Conservation (phyloP, 2,329 filamentous ascomycete genomes). For the Neofusicoccum laricinum region DNA sequence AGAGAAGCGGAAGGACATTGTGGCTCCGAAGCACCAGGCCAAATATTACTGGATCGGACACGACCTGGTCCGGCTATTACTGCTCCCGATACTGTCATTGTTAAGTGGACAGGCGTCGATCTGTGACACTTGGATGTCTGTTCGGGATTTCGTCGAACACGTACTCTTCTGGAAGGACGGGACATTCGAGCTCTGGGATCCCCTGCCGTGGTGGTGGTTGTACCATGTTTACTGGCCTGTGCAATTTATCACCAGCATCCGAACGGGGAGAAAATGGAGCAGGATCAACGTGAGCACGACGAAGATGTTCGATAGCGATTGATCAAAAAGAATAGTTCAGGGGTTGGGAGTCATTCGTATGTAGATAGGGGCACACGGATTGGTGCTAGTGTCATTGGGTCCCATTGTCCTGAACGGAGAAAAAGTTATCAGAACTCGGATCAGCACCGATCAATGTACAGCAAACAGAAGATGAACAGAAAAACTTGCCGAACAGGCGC, state of each 20-base stretch:
- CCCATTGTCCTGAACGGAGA: neutral
- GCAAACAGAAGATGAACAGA: neutral
- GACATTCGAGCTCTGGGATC: conserved; percentile 49
- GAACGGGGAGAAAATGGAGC: conserved; percentile 55
- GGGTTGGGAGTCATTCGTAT: neutral
- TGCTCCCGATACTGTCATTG: conserved; percentile 29
- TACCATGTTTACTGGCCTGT: conserved; percentile 55
- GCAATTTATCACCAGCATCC: conserved; percentile 49
- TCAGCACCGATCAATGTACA: neutral
- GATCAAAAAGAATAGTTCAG: no score
- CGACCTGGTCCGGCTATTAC: conserved; percentile 56
- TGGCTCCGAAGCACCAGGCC: conserved; percentile 22
- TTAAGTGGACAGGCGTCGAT: conserved; percentile 10
- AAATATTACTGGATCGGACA: conserved; percentile 66
- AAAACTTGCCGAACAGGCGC: neutral
- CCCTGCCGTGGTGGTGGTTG: conserved; percentile 49
- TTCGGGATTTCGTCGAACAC: conserved; percentile 38
- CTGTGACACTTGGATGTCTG: conserved; percentile 18
- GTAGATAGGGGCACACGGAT: neutral
- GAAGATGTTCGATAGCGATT: conserved; percentile 50
- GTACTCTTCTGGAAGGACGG: conserved; percentile 49
- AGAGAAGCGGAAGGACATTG: conserved; percentile 18
- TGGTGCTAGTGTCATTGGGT: neutral
- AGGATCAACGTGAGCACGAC: conserved; percentile 66
- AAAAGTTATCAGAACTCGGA: neutral